Conservation (phyloP, 169 alveolate genomes). For the Eimeria maxima region DNA sequence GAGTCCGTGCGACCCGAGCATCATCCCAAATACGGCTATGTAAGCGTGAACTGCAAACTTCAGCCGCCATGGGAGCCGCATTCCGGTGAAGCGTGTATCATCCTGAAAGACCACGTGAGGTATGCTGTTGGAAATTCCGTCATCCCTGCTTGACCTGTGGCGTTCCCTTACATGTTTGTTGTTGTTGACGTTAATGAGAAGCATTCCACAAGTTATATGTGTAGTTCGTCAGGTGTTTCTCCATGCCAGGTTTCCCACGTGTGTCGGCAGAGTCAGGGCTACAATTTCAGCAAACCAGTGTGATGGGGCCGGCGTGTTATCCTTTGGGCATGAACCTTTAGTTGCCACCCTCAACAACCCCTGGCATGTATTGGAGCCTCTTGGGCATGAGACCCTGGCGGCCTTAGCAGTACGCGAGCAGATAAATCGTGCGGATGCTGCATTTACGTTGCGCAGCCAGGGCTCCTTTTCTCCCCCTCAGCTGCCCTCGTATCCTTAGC, state of each 20-base stretch:
- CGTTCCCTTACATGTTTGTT: not conserved
- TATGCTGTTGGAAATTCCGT: not conserved
- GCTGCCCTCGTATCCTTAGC: not conserved
- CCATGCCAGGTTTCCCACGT: not conserved
- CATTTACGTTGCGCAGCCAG: not conserved
- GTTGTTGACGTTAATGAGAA: not conserved
- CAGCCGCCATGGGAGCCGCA: conserved; percentile 64
- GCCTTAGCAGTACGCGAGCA: conserved; percentile 68
- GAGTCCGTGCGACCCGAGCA: conserved; percentile 81
- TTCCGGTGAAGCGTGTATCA: conserved; percentile 62
- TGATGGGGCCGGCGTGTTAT: not conserved
- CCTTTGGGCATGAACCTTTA: conserved; percentile 52
- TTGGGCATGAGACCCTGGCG: conserved; percentile 30
- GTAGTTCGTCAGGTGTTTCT: not conserved
- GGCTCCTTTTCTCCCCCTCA: not conserved
- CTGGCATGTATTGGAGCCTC: conserved; percentile 78
- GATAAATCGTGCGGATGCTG: not conserved
- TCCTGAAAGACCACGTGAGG: conserved; percentile 80
- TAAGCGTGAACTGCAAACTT: conserved; percentile 58
- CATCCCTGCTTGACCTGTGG: not conserved
- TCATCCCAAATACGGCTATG: conserved; percentile 64
- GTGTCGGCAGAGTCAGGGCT: conserved; percentile 62
- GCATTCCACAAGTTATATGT: not conserved
- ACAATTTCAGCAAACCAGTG: conserved; percentile 50
- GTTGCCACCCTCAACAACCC: conserved; percentile 75